Evolutionary conservation across 257 asterid species (phyloP), one percentile per base, ranked within the genome.

Genomic region (Capsicum pubescens): DNA sequence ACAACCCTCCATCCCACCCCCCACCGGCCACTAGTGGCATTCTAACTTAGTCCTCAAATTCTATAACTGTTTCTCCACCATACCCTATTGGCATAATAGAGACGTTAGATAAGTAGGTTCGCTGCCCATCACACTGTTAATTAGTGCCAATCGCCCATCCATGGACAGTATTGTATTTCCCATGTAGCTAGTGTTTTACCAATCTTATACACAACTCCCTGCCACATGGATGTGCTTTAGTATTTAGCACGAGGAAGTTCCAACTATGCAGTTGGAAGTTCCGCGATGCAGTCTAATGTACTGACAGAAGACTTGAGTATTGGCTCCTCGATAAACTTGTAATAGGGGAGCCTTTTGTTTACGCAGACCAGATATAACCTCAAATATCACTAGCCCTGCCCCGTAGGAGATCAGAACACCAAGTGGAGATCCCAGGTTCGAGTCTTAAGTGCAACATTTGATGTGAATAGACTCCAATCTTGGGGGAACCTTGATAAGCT

Each of bases 311-410:
- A 68, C 54, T 68, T 68, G 76, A 8, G 42, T 17, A 69, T n/a
- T 69, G 78, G 55, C 32, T 16, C 55, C 55, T 69, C 55, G 14
- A 9, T 46, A 1, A 69, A 69, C 32, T 69, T 32, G 35, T 54
- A 69, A 42, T 69, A 39, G 55, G 78, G 35, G 78, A 39, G 55
- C 78, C 50, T 69, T 69, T 42, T 42, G 55, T 69, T 69, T 69
- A 39, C 42, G 32, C 55, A 8, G 54, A 69, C 15, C 8, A 69
- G 78, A 68, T 15, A 16, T 39, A 42, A 12, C 78, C 78, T 39
- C 55, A 16, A 42, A 42, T 39, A 6, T 39, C 32, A 15, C 32
- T 69, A 16, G 78, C 32, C 16, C 55, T 69, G 15, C 54, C 42
- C 26, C 12, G 7, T 39, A 68, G 13, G 52, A 54, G 26, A 68